Base-by-base conservation (phyloP, 2,329 filamentous ascomycete genomes). In the Pyrenophora tritici-repentis region DNA sequence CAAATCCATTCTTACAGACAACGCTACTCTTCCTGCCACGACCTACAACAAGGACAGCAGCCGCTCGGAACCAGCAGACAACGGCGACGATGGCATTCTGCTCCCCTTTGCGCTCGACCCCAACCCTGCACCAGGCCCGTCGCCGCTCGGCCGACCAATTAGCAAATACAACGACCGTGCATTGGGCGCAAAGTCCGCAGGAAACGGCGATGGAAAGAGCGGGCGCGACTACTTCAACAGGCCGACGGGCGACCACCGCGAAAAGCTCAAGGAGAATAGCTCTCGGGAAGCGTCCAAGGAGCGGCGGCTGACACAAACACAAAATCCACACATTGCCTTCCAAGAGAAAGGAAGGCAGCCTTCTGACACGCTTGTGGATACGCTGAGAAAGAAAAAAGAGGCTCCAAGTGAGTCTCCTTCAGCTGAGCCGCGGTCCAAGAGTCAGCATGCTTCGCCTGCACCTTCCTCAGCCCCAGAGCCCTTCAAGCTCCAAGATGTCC, bases 321-420 rank as follows among this genome's bases (percentile, higher is more conserved):
- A 86, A 2, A 91, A 90, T 13, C 90, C 91, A n/a, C 91, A 96
- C 66, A 96, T 96, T 63, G 89, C 91, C 17, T 95, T 91, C 70
- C 91, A 96, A 71, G 90, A 96, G 65, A 94, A 92, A 73, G 84
- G 85, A 2, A 83, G 89, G 37, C 81, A 85, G 53, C 75, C 81
- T 4, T 86, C 86, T 1, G 83, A 85, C 2, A 84, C 87, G 9
- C 75, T 84, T 18, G 79, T 84, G 24, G 82, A 81, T 32, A 76
- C 80, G 1, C 78, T 82, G 39, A 75, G 78, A 18, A 86, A 72
- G 50, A 69, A 73, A 37, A 73, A 73, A 53, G 75, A 78, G 35
- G 50, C 58, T 2, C 42, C 53, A 9, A 58, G 46, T 36, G 70
- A 71, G 13, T 63, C 71, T 20, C 63, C 72, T 17, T 59, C 65